Base-by-base conservation (phyloP, 768 basidiomycete species). In the Plicaturopsis crispa region DNA sequence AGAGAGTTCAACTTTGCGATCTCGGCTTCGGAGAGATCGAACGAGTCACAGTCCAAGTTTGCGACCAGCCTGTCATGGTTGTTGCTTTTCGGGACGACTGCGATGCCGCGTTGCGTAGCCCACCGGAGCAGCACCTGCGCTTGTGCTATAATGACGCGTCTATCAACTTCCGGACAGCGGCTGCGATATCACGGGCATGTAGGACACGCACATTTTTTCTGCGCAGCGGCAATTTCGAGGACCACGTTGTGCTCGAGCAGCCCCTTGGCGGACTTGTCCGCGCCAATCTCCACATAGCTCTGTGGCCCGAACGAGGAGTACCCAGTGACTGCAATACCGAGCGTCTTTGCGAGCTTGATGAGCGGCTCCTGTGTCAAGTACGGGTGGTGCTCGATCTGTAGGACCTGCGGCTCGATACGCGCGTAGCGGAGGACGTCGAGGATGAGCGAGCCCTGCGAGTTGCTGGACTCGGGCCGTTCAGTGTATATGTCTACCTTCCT, bases 391-490 rank as follows among this genome's bases (percentile, higher is more conserved):
- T 80, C 78, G 37, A 80, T 60, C 56, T 80, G 78, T 21, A 77
- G 63, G 10, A 75, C 75, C 38, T 71, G 64, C 2, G 78, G 75
- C 47, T 65, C 57, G 52, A 70, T 66, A 47, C 77, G 75, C 36
- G 88, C 88, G 53, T 90, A 90, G 42, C 78, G 80, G 36, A 84
- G 63, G 39, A 91, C 66, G 50, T 92, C 90, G 33, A 81, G 62
- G 49, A 92, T 66, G 37, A 89, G 56, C 8, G 74, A 67, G 6
- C 84, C 84, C 47, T 73, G 70, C 63, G 73, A 80, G 65, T 91
- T 91, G 52, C 84, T 89, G 44, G 38, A 30, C 21, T 26, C 35
- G n/a, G 36, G 23, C 46, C 36, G 16, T 31, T 24, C 41, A 26
- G 20, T 28, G 24, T 13, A 12, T 18, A 33, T 4, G n/a, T 19